Evolutionary conservation across 495 filamentous ascomycete species (phyloP), one percentile per base, ranked within the genome.

Genomic region (Copromyces sp.): DNA sequence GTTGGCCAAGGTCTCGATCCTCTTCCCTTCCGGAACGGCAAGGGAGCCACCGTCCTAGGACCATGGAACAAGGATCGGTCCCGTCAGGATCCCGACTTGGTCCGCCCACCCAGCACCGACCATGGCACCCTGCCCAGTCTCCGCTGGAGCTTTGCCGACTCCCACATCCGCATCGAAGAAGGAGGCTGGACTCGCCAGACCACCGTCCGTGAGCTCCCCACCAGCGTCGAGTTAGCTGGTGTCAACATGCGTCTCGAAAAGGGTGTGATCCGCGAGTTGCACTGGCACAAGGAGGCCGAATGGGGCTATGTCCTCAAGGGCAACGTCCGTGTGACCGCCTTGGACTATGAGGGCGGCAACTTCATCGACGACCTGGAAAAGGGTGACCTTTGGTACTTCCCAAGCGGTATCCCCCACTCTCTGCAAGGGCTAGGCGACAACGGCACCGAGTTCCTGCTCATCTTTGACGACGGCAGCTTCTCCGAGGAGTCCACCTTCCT

Each of bases 371-470:
- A 91, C 76, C 81, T 92, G n/a, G 83, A 87, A 72, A 87, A 87
- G 71, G 90, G 90, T 16, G 90, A 93, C 77, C 81, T 92, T 3
- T 93, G 90, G 90, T 93, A 92, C 76, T 93, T 91, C 80, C 90
- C 90, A n/a, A 85, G 86, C 37, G 90, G 90, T 12, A 86, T 90
- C 47, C 90, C 90, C 3, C 90, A 93, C 79, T 90, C 87, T 0
- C 84, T 93, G 7, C 90, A 93, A 72, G 90, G 89, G 4, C 82
- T 93, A 0, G 81, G 86, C 71, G 81, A 84, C 9, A 89, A 91
- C 74, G 90, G 90, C 37, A 91, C 88, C 32, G 90, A 92, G 77
- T 93, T 92, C 75, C 83, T 93, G 11, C 82, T 92, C 53, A 86
- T 92, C 70, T 92, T 93, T 74, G 90, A 93, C 73, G 84, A 90